Evolutionary conservation across 139 green algal genomes (phyloP).

Genomic region (Asterochloris sp.): DNA sequence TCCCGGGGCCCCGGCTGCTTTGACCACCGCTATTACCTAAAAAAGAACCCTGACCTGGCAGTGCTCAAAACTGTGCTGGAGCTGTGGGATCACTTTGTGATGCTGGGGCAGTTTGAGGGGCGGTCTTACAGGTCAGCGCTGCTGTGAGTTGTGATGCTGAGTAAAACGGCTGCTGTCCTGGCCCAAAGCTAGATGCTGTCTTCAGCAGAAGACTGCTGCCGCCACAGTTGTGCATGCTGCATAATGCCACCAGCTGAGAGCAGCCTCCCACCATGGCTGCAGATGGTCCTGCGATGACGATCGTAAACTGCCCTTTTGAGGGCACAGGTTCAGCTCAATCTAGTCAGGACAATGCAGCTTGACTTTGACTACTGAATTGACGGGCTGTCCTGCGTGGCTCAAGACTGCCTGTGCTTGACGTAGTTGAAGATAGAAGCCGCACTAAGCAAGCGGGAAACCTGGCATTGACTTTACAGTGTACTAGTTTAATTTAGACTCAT

Average conservation of each 20-base stretch:
- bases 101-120: slow-evolving; percentile 20
- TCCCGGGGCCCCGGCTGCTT: slow-evolving; percentile 43
- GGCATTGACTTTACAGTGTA: too few relatives aligned
- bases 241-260: neutral
- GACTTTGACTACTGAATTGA: too few relatives aligned
- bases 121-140: slow-evolving; percentile 3
- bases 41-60: slow-evolving; percentile 12
- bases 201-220: neutral
- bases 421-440: too few relatives aligned
- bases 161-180: neutral
- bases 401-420: too few relatives aligned
- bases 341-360: too few relatives aligned
- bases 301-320: slow-evolving; percentile 1
- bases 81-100: slow-evolving; percentile 22
- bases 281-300: slow-evolving; percentile 17
- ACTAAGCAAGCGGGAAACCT: too few relatives aligned
- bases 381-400: too few relatives aligned
- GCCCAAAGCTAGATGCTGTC: neutral
- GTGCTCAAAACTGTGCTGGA: slow-evolving; percentile 7
- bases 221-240: neutral
- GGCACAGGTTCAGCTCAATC: too few relatives aligned
- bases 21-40: slow-evolving; percentile 42
- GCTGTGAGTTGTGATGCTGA: neutral
- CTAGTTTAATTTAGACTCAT: too few relatives aligned
- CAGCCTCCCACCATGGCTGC: neutral